phyloP scores from a whole-genome alignment of 2,329 filamentous ascomycete genomes.

The Tolypocladium guangdongense region DNA sequence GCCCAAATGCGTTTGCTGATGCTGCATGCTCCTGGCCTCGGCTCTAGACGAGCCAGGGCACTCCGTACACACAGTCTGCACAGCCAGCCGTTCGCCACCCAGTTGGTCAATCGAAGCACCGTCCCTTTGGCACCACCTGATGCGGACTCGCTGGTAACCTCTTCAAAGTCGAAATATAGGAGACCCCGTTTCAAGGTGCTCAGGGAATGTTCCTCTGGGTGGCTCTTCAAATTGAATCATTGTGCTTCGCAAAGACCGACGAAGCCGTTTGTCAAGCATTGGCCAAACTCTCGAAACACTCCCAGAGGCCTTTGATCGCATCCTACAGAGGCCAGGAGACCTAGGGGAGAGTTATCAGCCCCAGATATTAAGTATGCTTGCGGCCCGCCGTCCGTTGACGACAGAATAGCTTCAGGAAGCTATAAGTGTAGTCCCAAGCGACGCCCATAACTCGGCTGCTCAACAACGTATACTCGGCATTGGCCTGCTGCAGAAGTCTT shows the following conservation, averaged over 20 bases:
- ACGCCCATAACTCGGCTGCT: conserved; percentile 12
- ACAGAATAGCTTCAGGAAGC: conserved; percentile 25
- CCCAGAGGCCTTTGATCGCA: conserved; percentile 18
- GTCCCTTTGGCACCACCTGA: neutral
- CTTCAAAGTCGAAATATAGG: conserved; percentile 2
- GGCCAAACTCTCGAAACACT: conserved; percentile 18
- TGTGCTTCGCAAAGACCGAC: conserved; percentile 25
- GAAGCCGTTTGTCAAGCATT: conserved; percentile 21
- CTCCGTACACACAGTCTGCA: neutral
- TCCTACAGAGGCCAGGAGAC: conserved; percentile 12
- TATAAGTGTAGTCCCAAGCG: conserved; percentile 22
- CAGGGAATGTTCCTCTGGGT: conserved; percentile 30
- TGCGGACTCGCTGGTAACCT: too few species aligned
- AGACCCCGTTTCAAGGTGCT: conserved; percentile 12
- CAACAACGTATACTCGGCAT: conserved; percentile 12
- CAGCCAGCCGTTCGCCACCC: neutral
- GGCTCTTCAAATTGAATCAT: conserved; percentile 19
- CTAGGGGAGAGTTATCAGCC: conserved; percentile 9
- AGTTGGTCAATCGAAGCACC: neutral
- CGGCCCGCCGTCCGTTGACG: conserved; percentile 18
- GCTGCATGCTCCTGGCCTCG: too few species aligned
- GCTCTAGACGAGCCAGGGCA: too few species aligned
- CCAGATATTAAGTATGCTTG: conserved; percentile 18
- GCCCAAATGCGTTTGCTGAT: neutral
- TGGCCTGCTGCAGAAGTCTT: conserved; percentile 22